These are phyloP conservation scores for Spizellomyces sp. DNA, from an alignment of 192 early-diverging fungal species.

Conservation along the genomic window DNA sequence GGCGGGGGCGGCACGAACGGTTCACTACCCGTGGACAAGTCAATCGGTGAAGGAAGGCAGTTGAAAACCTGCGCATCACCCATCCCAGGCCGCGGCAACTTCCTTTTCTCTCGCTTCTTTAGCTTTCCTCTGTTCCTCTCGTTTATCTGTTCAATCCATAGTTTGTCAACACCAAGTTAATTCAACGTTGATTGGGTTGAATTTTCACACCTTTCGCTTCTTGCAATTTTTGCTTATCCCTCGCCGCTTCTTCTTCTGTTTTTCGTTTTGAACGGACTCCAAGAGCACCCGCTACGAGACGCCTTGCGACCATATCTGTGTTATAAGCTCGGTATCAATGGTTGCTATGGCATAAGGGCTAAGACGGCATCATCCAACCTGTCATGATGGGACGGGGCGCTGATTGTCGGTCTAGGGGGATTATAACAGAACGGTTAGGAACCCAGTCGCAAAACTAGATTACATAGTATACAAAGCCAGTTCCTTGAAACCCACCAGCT, in stretches of 20 bases:
- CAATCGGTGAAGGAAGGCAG: no score
- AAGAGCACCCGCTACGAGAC: slow-evolving; percentile 74
- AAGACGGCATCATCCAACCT: background rate
- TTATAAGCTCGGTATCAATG: slow-evolving; percentile 40
- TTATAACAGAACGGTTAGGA: no score
- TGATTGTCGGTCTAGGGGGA: background rate
- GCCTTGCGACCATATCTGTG: slow-evolving; percentile 70
- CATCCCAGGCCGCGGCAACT: slow-evolving; percentile 23
- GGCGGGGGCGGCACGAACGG: no score
- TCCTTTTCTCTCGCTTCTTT: slow-evolving; percentile 9
- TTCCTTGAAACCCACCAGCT: background rate
- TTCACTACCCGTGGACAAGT: no score
- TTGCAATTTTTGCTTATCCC: slow-evolving; percentile 40
- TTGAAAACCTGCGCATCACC: background rate
- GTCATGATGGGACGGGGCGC: background rate
- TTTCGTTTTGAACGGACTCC: slow-evolving; percentile 55
- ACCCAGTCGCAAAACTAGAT: background rate
- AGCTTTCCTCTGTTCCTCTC: slow-evolving; percentile 18
- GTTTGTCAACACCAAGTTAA: background rate
- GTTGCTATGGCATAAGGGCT: slow-evolving; percentile 23
- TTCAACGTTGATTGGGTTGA: background rate
- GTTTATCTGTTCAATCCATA: slow-evolving; percentile 5
- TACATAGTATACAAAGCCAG: background rate
- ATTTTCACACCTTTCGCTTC: slow-evolving; percentile 31
- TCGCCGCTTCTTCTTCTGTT: slow-evolving; percentile 34